Evolutionary conservation across 2,329 filamentous ascomycete species (phyloP), one percentile per base, ranked within the genome.

Genomic region (Pseudogymnoascus pannorum): DNA sequence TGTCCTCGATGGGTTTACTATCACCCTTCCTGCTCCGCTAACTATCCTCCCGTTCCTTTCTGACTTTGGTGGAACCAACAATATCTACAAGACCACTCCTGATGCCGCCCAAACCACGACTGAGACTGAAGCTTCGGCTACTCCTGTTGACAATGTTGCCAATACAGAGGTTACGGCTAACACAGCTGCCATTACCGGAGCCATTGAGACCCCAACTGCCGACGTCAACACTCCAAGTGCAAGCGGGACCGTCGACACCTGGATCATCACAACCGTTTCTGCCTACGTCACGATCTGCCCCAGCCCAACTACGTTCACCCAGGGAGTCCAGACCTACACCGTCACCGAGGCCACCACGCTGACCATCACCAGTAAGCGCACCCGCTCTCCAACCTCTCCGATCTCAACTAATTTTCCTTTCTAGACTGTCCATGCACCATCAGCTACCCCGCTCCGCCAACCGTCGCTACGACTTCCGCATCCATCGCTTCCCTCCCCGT

Each of bases 31-130:
- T 54, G 68, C 44, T 66, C 81, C 62, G 72, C 73, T 57, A 70
- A 76, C 66, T 72, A 72, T 62, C 71, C 66, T 73, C 72, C 62
- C 71, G 8, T 16, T 29, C 1, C n/a, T 18, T 31, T 31, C 48
- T 63, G 78, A 78, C 72, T 75, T 72, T 60, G 73, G 79, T 62
- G 74, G 73, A 61, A 70, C 24, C 16, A n/a, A 16, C 54, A 22
- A 36, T 16, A 58, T 36, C 26, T 18, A 11, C 54, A 72, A 68
- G 57, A 65, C 69, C 58, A 75, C 73, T 63, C 72, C 68, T 67
- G 72, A 75, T 58, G 74, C 76, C 72, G 85, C 65, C 84, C 80
- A 68, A 78, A 87, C 61, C 77, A 75, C 36, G 74, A 82, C 70
- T 83, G 80, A 73, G 79, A 79, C 62, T 82, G 80, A 75, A 81